Evolutionary conservation across 345 rosid species (phyloP).

Genomic region (Camelina laxa): DNA sequence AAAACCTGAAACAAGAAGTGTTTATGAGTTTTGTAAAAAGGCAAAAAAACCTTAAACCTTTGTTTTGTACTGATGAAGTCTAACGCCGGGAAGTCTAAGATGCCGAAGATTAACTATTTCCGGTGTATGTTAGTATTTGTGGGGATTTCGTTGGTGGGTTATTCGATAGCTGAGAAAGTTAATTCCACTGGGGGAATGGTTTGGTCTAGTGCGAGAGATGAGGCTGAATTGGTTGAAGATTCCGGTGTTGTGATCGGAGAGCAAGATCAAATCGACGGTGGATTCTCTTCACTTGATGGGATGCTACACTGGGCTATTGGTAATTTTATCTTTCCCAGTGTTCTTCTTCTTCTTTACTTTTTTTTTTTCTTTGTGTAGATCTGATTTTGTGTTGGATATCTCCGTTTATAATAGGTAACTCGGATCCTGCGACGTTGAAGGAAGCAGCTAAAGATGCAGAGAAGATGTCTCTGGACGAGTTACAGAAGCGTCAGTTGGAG

Average conservation of each 20-base stretch:
- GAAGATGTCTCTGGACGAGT: slow-evolving; percentile 64
- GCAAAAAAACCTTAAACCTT: slow-evolving; percentile 20
- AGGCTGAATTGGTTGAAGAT: slow-evolving; percentile 59
- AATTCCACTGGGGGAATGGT: slow-evolving; percentile 55
- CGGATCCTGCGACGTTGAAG: slow-evolving; percentile 81
- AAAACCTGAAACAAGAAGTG: slow-evolving; percentile 10
- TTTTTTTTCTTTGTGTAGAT: background rate
- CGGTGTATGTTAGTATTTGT: slow-evolving; percentile 26
- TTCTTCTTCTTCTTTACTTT: background rate
- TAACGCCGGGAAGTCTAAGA: slow-evolving; percentile 28
- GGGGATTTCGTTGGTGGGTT: slow-evolving; percentile 24
- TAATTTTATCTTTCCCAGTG: slow-evolving; percentile 16
- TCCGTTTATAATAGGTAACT: slow-evolving; percentile 65
- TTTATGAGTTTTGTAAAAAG: background rate
- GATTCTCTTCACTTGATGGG: slow-evolving; percentile 90
- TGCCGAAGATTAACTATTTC: slow-evolving; percentile 1
- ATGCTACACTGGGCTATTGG: slow-evolving; percentile 99
- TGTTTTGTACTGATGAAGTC: background rate
- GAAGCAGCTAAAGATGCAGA: slow-evolving; percentile 72
- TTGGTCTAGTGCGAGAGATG: slow-evolving; percentile 76
- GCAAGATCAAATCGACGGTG: slow-evolving; percentile 72
- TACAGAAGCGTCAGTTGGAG: slow-evolving; percentile 77
- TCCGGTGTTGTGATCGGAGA: slow-evolving; percentile 51
- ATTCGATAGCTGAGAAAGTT: slow-evolving; percentile 46
- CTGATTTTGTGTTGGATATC: background rate